Conservation (phyloP, 208 protist species). For the Wallacemonas sp. region DNA sequence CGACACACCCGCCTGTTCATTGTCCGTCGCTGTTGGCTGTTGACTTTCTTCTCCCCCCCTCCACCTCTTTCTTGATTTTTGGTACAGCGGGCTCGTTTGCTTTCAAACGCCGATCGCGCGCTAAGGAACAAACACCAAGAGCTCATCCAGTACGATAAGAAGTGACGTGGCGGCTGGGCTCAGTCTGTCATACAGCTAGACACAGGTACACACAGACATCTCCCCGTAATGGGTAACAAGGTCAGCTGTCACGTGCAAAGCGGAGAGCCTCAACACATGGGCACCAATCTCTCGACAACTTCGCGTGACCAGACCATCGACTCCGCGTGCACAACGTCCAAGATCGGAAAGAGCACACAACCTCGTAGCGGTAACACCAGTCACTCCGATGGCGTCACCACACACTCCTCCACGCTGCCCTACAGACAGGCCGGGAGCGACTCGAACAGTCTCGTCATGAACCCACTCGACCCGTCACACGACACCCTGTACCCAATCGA, state of each 20-base stretch:
- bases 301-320: too few species aligned
- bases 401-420: neutral
- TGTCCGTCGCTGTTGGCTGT: neutral
- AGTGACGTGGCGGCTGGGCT: too few species aligned
- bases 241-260: neutral
- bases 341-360: neutral
- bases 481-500: neutral
- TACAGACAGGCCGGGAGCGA: neutral
- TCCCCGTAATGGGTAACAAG: neutral
- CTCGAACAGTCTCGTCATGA: neutral
- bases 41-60: neutral
- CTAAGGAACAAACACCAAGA: too few species aligned
- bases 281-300: too few species aligned
- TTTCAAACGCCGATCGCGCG: neutral
- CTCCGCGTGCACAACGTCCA: neutral
- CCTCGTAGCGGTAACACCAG: neutral
- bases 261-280: too few species aligned
- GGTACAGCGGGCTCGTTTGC: neutral
- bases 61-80: neutral
- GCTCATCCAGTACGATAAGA: too few species aligned
- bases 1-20: too few species aligned
- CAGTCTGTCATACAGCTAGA: too few species aligned
- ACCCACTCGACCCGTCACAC: constrained; percentile 7
- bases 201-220: neutral
- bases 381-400: neutral